Percentiles rank a stretch among this genome's conserved stretches.
Evolutionary conservation across 139 green algal species (phyloP).

Genomic region (Spirogloea muscicola): DNA sequence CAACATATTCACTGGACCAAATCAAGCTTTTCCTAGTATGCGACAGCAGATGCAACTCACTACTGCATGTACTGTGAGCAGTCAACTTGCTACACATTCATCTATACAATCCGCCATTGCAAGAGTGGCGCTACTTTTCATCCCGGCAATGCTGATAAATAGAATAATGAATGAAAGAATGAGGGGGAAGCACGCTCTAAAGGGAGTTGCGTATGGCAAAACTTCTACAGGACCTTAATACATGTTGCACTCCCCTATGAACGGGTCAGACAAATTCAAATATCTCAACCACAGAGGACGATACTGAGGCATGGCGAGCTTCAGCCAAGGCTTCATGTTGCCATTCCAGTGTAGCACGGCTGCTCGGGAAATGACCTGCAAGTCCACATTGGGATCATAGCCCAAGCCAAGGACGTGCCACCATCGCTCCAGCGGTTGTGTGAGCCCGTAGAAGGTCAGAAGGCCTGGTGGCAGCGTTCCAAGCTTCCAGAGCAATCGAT

Average conservation of each 20-base stretch:
- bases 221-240: no score
- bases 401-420: constrained; percentile 43
- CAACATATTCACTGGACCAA: no score
- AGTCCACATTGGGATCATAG: constrained; percentile 29
- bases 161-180: no score
- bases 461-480: constrained; percentile 40
- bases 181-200: no score
- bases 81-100: no score
- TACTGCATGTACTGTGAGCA: no score
- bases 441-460: constrained; percentile 36
- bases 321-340: constrained; percentile 48
- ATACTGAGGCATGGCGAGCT: constrained; percentile 29
- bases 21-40: no score
- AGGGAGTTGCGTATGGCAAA: no score
- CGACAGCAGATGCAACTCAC: no score
- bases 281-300: constrained; percentile 24
- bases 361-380: not conserved
- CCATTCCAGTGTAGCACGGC: constrained; percentile 45
- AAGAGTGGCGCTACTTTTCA: no score
- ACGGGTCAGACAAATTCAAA: constrained; percentile 21
- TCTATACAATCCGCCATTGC: no score
- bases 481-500: constrained; percentile 39
- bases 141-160: no score
- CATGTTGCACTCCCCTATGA: constrained; percentile 31
- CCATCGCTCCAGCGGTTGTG: constrained; percentile 25